Base-by-base conservation (phyloP, 2,329 filamentous ascomycete genomes). In the Coniochaeta sp. region DNA sequence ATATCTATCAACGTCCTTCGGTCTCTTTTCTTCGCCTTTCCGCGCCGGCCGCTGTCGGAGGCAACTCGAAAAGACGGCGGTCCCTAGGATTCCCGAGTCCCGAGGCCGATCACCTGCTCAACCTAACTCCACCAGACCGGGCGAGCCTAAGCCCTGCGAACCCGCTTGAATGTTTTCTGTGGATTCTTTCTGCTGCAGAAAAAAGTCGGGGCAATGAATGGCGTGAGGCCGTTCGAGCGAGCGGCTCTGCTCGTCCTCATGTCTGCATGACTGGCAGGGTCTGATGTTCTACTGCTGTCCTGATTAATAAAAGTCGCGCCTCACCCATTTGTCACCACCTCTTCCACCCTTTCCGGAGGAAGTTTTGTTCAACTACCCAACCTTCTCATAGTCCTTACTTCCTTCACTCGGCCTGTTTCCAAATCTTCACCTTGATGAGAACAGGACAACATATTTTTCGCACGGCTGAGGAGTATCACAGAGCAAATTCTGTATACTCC, bases 391-490 rank as follows among this genome's bases (percentile, higher is more conserved):
- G 12, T 8, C 9, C 16, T 24, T 30, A 17, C 14, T 16, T 52
- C 38, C 16, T 55, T 47, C 61, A 38, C 64, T 32, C 50, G 55
- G 16, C 56, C 36, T n/a, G 52, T 36, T 36, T 14, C 26, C n/a
- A n/a, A n/a, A 17, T 58, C 16, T n/a, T 30, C 24, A n/a, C 34
- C 62, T 69, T 65, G 70, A 79, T 79, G 76, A 65, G 67, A 65
- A 67, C 71, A 62, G 63, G 65, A 55, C 63, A 62, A 67, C 61
- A 64, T 65, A 69, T 64, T 62, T 71, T 63, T 76, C 77, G 78
- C 76, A 84, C 79, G 81, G 81, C 81, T 84, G 81, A 84, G 81
- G 81, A 82, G 81, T 84, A 83, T 82, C 71, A 75, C 81, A 80
- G 81, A 77, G 70, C 68, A 66, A 65, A 68, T 74, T 80, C 80